Conservation (phyloP, 768 basidiomycete species). For the Suillus luteus region DNA sequence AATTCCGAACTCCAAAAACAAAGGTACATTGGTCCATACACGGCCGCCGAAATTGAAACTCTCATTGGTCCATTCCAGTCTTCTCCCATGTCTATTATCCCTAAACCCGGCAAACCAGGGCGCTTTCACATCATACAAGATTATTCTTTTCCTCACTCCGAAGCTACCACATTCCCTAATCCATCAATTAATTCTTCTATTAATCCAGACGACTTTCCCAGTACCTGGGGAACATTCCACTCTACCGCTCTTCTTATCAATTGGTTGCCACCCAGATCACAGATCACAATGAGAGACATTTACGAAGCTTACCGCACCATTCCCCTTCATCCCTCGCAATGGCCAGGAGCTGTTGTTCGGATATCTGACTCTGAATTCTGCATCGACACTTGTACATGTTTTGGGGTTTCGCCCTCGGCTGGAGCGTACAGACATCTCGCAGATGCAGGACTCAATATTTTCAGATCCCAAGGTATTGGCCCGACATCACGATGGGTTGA, state of each 20-base stretch:
- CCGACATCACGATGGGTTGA: neutral
- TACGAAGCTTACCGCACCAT: neutral
- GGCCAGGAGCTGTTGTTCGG: neutral
- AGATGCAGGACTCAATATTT: neutral
- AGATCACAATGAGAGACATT: neutral
- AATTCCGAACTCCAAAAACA: too few relatives aligned
- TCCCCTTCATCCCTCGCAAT: neutral
- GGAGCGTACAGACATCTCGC: neutral
- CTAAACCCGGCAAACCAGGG: too few relatives aligned
- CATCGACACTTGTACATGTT: neutral
- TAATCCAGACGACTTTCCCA: too few relatives aligned
- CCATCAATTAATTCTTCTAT: too few relatives aligned
- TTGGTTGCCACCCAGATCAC: too few relatives aligned
- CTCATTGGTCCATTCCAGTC: neutral
- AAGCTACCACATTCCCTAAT: too few relatives aligned
- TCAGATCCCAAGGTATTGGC: neutral
- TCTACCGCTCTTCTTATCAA: too few relatives aligned
- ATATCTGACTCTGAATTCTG: neutral
- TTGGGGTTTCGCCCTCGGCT: neutral
- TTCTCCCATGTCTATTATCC: neutral
- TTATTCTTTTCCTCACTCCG: too few relatives aligned
- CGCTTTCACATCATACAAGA: too few relatives aligned
- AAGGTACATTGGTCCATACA: too few relatives aligned
- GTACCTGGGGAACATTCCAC: too few relatives aligned
- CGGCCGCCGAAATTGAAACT: neutral